Evolutionary conservation across 163 green algal genomes (phyloP).

Genomic region (Scenedesmus sp.): DNA sequence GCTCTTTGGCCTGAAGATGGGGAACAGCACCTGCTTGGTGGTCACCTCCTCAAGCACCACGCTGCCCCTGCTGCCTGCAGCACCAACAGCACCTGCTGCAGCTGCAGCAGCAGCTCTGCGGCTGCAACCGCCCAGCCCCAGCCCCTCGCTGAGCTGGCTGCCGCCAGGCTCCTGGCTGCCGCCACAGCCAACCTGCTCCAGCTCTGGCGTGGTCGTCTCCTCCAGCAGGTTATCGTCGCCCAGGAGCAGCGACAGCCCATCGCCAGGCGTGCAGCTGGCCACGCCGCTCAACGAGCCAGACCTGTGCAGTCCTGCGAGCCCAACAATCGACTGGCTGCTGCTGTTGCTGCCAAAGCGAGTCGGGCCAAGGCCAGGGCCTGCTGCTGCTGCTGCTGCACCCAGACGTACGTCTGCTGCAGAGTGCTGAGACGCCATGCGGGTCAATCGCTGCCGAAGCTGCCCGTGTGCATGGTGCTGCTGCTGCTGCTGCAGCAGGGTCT

Average conservation of each 20-base stretch:
- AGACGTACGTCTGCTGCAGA: conserved; percentile 26
- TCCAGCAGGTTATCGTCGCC: conserved; percentile 20
- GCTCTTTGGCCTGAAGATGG: conserved; percentile 73
- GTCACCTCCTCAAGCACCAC: conserved; percentile 47
- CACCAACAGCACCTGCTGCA: neutral
- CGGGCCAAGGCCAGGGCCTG: neutral
- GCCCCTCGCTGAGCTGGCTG: conserved; percentile 31
- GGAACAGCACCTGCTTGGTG: conserved; percentile 71
- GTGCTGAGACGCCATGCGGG: neutral
- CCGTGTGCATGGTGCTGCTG: conserved; percentile 15
- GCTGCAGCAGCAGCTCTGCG: neutral
- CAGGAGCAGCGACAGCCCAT: conserved; percentile 28
- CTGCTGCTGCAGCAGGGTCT: conserved; percentile 6
- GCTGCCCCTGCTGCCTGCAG: neutral
- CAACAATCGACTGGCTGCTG: neutral
- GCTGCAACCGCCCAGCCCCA: neutral
- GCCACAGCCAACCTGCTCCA: conserved; percentile 50
- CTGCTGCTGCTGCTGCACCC: conserved; percentile 17
- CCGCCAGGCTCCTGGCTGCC: conserved; percentile 56
- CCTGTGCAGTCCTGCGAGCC: neutral
- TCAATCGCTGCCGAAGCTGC: conserved; percentile 14
- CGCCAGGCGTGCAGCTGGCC: conserved; percentile 22
- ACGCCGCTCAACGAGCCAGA: neutral
- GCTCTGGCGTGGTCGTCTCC: conserved; percentile 66
- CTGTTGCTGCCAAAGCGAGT: conserved; percentile 37